Evolutionary conservation across 371 early-diverging fungal genomes (phyloP).

Genomic region (Haplosporangium sp.): DNA sequence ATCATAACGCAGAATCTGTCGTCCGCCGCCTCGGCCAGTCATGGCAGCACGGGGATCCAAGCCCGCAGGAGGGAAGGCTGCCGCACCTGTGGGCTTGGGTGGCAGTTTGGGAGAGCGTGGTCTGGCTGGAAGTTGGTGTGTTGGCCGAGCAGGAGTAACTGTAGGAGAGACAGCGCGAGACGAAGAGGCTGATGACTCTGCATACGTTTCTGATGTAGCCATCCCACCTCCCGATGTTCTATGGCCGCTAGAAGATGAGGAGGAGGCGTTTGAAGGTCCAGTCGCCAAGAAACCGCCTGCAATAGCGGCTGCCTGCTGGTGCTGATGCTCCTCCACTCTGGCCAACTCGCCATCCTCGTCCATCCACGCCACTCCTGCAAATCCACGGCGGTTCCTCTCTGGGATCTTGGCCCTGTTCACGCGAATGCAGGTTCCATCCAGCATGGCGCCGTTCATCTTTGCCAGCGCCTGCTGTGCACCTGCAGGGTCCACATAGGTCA

Average conservation of each 20-base stretch:
- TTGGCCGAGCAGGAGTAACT: constrained; percentile 11
- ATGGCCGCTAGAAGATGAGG: not conserved
- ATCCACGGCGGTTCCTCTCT: constrained; percentile 70
- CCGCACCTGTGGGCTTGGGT: constrained; percentile 42
- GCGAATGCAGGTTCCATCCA: constrained; percentile 63
- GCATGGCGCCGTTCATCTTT: constrained; percentile 63
- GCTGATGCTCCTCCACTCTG: constrained; percentile 48
- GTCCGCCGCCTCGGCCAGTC: constrained; percentile 28
- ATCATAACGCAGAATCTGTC: constrained; percentile 44
- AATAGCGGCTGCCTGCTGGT: constrained; percentile 49
- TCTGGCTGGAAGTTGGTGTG: constrained; percentile 28
- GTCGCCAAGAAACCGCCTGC: constrained; percentile 13
- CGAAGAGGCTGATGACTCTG: too few species aligned
- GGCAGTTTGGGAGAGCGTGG: constrained; percentile 49
- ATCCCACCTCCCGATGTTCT: constrained; percentile 5
- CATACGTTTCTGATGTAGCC: not conserved
- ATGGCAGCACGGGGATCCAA: constrained; percentile 40
- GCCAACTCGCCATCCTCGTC: constrained; percentile 62
- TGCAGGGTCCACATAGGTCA: constrained; percentile 61
- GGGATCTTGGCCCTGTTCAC: constrained; percentile 74
- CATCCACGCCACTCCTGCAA: constrained; percentile 71
- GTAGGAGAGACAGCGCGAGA: too few species aligned
- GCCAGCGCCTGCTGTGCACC: constrained; percentile 63
- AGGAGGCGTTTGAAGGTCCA: not conserved
- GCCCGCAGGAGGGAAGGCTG: constrained; percentile 37